Evolutionary conservation across 2,329 filamentous ascomycete genomes (phyloP).

Genomic region (Lachnellula subtilissima): DNA sequence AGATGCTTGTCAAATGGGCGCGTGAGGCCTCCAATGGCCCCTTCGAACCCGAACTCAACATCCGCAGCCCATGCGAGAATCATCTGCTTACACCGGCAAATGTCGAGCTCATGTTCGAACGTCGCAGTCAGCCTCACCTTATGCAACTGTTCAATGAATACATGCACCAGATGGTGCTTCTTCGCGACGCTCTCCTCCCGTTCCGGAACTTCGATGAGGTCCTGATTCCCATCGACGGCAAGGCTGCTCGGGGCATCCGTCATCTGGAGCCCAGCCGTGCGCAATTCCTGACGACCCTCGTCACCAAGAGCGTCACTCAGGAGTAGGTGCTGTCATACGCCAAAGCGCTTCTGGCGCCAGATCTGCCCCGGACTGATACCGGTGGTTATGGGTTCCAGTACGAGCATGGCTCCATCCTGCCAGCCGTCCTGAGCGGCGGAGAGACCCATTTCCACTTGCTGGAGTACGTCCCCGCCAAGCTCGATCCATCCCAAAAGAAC

Average conservation of each 20-base stretch:
- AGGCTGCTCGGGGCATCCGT: too few relatives aligned
- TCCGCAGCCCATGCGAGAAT: too few relatives aligned
- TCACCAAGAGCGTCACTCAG: neutral
- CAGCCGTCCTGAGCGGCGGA: too few relatives aligned
- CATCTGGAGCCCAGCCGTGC: too few relatives aligned
- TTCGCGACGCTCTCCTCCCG: constrained; percentile 21
- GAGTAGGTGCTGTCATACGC: neutral
- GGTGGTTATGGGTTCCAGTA: neutral
- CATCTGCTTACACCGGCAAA: too few relatives aligned
- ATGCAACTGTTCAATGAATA: constrained; percentile 24
- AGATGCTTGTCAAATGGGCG: neutral
- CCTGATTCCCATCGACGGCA: neutral
- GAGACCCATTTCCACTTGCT: too few relatives aligned
- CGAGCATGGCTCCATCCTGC: neutral
- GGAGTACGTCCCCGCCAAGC: too few relatives aligned
- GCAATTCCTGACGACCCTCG: too few relatives aligned
- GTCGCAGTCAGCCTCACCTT: constrained; percentile 1
- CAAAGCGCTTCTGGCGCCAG: neutral
- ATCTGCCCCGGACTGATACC: neutral
- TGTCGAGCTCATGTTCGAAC: too few relatives aligned
- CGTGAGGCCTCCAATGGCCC: neutral
- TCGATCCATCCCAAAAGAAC: too few relatives aligned
- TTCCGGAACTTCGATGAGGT: constrained; percentile 25
- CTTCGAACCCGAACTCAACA: too few relatives aligned
- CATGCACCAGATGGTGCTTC: constrained; percentile 22